Evolutionary conservation across 176 grass and related monocot species (phyloP).

Genomic region (Poa pratensis): DNA sequence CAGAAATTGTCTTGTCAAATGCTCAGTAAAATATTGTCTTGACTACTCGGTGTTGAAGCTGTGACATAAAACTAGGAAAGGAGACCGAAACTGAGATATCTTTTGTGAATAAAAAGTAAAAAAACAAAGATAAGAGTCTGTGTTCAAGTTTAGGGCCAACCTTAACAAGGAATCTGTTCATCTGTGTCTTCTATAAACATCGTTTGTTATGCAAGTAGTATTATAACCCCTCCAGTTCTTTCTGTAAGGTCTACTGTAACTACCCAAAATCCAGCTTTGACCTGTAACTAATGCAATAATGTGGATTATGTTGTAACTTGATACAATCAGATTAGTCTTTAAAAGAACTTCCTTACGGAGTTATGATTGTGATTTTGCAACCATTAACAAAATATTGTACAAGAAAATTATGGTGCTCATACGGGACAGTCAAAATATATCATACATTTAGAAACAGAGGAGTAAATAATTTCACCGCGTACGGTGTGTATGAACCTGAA

Average conservation of each 20-base stretch:
- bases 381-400: not conserved
- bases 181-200: constrained; percentile 11
- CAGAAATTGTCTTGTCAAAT: constrained; percentile 20
- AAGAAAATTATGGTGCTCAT: not conserved
- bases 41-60: constrained; percentile 6
- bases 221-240: not conserved
- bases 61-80: not conserved
- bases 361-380: constrained; percentile 6
- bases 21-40: constrained; percentile 25
- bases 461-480: constrained; percentile 7
- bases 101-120: not conserved
- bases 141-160: not conserved
- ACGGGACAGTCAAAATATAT: not conserved
- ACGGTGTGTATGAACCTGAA: constrained; percentile 5
- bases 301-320: constrained; percentile 1
- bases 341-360: not conserved
- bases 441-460: not conserved
- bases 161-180: constrained; percentile 17
- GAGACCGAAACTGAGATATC: not conserved
- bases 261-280: constrained; percentile 12
- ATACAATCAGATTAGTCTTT: not conserved
- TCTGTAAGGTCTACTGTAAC: not conserved
- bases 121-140: not conserved
- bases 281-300: constrained; percentile 9
- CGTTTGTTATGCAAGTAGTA: constrained; percentile 10